A percentile compares a stretch with the other conserved stretches of the same genome.
phyloP scores from a whole-genome alignment of 208 protist genomes.

The Plasmodiophora brassicae region DNA sequence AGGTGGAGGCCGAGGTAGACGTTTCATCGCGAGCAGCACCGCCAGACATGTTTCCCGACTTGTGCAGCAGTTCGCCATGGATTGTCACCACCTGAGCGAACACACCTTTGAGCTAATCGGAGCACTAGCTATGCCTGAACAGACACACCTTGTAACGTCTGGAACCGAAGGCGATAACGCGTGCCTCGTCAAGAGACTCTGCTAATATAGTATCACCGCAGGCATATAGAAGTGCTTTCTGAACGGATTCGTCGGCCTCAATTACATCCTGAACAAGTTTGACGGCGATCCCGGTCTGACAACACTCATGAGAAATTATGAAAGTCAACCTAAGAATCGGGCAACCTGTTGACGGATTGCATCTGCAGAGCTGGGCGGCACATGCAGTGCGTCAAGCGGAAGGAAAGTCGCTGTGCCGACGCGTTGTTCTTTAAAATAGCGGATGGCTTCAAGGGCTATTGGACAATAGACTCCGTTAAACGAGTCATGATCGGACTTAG shows the following conservation, averaged over 20 bases:
- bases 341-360: background rate
- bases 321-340: background rate
- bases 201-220: conserved; percentile 49
- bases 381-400: conserved; percentile 41
- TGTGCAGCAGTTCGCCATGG: conserved; percentile 50
- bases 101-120: too few species aligned
- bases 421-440: conserved; percentile 50
- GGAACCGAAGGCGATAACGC: conserved; percentile 7
- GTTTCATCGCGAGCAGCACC: conserved; percentile 20
- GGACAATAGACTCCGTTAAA: background rate
- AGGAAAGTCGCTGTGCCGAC: conserved; percentile 44
- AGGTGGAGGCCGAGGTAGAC: background rate
- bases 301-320: background rate
- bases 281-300: background rate
- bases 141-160: conserved; percentile 25
- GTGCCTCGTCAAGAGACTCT: conserved; percentile 40
- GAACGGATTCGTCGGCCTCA: background rate
- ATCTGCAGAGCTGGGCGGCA: background rate
- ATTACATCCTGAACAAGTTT: conserved; percentile 45
- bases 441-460: conserved; percentile 46
- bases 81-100: conserved; percentile 38
- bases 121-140: conserved; percentile 14
- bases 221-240: conserved; percentile 45
- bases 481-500: background rate
- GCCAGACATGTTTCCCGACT: conserved; percentile 50